phyloP scores from a whole-genome alignment of 2,329 filamentous ascomycete species.

The Domatiomyces catenatus region DNA sequence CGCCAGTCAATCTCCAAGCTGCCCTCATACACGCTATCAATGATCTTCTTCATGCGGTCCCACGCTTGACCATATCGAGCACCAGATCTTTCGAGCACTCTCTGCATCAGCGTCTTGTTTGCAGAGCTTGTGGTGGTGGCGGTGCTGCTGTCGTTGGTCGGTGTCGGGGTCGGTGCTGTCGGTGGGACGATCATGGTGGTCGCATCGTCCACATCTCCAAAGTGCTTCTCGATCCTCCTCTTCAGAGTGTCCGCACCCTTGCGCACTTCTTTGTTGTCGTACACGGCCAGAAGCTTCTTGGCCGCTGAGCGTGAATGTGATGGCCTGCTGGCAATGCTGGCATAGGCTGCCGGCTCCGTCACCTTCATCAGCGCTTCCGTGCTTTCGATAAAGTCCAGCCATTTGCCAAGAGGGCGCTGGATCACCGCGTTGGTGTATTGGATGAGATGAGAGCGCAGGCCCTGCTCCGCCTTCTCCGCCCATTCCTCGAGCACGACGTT shows the following conservation, averaged over 20 bases:
- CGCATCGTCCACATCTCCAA: slow-evolving; percentile 72
- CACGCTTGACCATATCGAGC: slow-evolving; percentile 38
- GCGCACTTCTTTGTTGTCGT: slow-evolving; percentile 71
- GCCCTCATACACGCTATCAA: slow-evolving; percentile 31
- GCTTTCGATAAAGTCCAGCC: slow-evolving; percentile 75
- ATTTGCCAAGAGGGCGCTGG: slow-evolving; percentile 70
- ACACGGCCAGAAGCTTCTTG: slow-evolving; percentile 67
- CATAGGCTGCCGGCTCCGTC: slow-evolving; percentile 26
- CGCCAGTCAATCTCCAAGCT: slow-evolving; percentile 32
- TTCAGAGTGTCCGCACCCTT: slow-evolving; percentile 80
- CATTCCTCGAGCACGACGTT: slow-evolving; percentile 69
- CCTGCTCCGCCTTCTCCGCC: slow-evolving; percentile 59
- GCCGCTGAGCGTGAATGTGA: slow-evolving; percentile 70
- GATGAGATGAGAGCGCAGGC: slow-evolving; percentile 73
- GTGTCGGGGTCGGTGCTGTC: neutral
- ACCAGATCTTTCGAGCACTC: slow-evolving; percentile 47
- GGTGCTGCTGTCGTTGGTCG: neutral
- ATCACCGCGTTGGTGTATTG: slow-evolving; percentile 81
- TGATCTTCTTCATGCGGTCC: slow-evolving; percentile 33
- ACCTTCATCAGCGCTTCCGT: slow-evolving; percentile 51
- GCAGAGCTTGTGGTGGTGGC: neutral
- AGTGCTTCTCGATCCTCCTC: slow-evolving; percentile 93
- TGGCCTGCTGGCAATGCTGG: slow-evolving; percentile 59
- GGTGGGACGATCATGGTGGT: slow-evolving; percentile 26
- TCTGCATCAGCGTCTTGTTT: slow-evolving; percentile 42